Evolutionary conservation across 768 basidiomycete species (phyloP).

Genomic region (Boletus huronensis): DNA sequence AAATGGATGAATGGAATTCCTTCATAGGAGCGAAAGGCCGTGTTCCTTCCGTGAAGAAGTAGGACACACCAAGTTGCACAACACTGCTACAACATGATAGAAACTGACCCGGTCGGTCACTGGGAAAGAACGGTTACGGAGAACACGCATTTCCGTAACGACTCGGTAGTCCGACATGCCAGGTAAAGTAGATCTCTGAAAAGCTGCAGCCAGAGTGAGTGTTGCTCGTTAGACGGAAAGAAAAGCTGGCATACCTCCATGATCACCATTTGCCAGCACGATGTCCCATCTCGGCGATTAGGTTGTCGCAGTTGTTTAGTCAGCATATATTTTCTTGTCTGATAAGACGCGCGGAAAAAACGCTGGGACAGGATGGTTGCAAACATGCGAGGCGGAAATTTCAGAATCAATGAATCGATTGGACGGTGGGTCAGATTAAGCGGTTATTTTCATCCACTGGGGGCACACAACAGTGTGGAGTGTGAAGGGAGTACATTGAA

Average conservation of each 20-base stretch:
- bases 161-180: not conserved
- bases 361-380: not conserved
- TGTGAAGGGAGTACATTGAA: constrained; percentile 18
- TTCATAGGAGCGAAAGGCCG: constrained; percentile 3
- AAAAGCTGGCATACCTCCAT: not conserved
- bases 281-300: not conserved
- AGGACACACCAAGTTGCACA: not conserved
- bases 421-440: not conserved
- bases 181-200: not conserved
- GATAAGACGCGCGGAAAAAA: constrained; percentile 25
- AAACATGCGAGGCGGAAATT: not conserved
- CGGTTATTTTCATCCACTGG: constrained; percentile 3
- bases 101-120: too few relatives aligned
- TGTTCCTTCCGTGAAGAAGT: constrained; percentile 5
- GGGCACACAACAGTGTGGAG: not conserved
- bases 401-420: not conserved
- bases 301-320: constrained; percentile 15
- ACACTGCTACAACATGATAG: not conserved
- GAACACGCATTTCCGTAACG: not conserved
- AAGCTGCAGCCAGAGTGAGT: not conserved
- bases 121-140: not conserved
- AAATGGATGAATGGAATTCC: not conserved
- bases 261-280: too few relatives aligned
- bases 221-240: not conserved
- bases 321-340: constrained; percentile 13